Evolutionary conservation across 176 grass and related monocot genomes (phyloP).

Genomic region (Musa schizocarpa): DNA sequence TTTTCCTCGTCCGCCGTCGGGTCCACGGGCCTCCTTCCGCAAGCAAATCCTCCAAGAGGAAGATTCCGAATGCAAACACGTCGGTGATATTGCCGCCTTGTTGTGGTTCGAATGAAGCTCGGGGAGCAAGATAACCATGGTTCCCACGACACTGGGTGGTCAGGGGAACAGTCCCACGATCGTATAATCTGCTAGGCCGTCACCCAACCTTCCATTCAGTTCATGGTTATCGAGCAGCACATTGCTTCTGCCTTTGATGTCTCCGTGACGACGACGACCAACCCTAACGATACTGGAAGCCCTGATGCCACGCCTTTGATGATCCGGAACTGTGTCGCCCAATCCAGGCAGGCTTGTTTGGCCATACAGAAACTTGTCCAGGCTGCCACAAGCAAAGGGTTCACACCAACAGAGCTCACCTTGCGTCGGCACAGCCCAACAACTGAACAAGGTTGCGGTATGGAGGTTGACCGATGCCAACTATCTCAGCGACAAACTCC

Average conservation of each 20-base stretch:
- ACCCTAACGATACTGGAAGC: too few species aligned
- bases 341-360: too few species aligned
- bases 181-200: slow-evolving; percentile 41
- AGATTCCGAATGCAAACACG: slow-evolving; percentile 45
- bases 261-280: slow-evolving; percentile 35
- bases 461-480: too few species aligned
- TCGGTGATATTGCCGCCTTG: slow-evolving; percentile 40
- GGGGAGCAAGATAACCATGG: slow-evolving; percentile 37
- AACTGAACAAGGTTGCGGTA: too few species aligned
- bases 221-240: slow-evolving; percentile 19
- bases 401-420: too few species aligned
- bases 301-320: too few species aligned
- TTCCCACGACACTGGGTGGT: slow-evolving; percentile 41
- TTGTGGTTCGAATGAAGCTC: slow-evolving; percentile 27
- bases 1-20: background rate
- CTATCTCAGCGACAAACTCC: too few species aligned
- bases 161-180: slow-evolving; percentile 29
- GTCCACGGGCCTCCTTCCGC: slow-evolving; percentile 29
- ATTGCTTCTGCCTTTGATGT: slow-evolving; percentile 36
- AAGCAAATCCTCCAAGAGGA: slow-evolving; percentile 13
- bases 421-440: too few species aligned
- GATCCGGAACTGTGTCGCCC: too few species aligned
- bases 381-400: too few species aligned
- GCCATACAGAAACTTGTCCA: too few species aligned
- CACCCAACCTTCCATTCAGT: slow-evolving; percentile 28